Conservation (phyloP, 1,284 basidiomycete genomes). For the Boletus smithii region DNA sequence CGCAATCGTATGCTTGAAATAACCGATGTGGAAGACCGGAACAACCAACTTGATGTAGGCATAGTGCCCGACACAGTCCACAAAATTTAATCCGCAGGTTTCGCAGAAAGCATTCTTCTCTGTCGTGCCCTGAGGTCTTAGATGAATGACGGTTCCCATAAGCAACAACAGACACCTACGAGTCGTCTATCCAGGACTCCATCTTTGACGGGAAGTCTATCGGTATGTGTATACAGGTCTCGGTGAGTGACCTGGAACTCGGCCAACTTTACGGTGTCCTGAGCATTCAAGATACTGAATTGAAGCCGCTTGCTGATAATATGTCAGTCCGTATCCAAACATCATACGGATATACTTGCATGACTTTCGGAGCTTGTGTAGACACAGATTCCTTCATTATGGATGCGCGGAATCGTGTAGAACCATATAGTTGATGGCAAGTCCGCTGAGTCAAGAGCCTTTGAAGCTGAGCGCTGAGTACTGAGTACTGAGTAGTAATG, state of each 20-base stretch:
- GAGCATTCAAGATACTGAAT: conserved; percentile 88
- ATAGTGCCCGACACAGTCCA: conserved; percentile 97
- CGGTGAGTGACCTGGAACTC: conserved; percentile 93
- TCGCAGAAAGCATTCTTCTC: conserved; percentile 93
- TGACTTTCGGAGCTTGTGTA: conserved; percentile 87
- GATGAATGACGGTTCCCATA: conserved; percentile 4
- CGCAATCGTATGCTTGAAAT: conserved; percentile 92
- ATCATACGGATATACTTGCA: conserved; percentile 52
- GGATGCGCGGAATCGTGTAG: neutral
- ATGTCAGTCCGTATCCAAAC: conserved; percentile 13
- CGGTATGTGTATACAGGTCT: conserved; percentile 81
- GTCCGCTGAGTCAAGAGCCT: too few species aligned
- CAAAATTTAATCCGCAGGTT: conserved; percentile 90
- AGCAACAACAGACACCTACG: conserved; percentile 44
- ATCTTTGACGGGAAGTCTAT: conserved; percentile 82
- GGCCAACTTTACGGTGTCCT: conserved; percentile 90
- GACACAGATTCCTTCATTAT: conserved; percentile 85
- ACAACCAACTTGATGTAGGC: conserved; percentile 96
- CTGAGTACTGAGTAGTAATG: too few species aligned
- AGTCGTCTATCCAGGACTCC: conserved; percentile 89
- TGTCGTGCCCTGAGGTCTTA: conserved; percentile 76
- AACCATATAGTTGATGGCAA: too few species aligned
- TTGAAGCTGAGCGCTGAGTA: too few species aligned
- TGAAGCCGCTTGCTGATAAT: conserved; percentile 82
- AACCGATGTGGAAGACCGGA: conserved; percentile 97